phyloP scores from a whole-genome alignment of 78 protist species.

The Dictyostelium purpureum region DNA sequence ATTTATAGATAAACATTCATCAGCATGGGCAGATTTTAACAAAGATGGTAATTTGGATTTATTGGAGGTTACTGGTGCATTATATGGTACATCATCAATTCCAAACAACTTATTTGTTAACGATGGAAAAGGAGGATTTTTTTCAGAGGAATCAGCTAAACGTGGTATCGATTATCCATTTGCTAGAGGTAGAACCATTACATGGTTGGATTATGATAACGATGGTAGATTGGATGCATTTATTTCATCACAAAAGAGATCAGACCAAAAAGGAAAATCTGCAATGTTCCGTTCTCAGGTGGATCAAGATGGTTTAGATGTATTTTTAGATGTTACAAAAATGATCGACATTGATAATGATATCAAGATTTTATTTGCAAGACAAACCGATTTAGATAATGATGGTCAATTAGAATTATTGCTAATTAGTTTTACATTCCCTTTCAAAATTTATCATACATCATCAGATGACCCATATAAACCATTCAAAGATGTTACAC shows the following conservation, averaged over 20 bases:
- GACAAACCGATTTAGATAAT: slow-evolving; percentile 50
- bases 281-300: slow-evolving; percentile 15
- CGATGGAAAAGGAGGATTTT: neutral
- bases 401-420: slow-evolving; percentile 64
- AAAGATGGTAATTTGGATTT: slow-evolving; percentile 65
- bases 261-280: slow-evolving; percentile 33
- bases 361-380: slow-evolving; percentile 18
- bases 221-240: slow-evolving; percentile 71
- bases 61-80: slow-evolving; percentile 55
- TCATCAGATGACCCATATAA: neutral
- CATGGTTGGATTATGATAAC: slow-evolving; percentile 65
- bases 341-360: neutral
- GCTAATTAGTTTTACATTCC: slow-evolving; percentile 41
- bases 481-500: slow-evolving; percentile 59
- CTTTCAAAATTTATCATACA: slow-evolving; percentile 54
- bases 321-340: slow-evolving; percentile 21
- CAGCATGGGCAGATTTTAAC: slow-evolving; percentile 73
- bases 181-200: slow-evolving; percentile 49
- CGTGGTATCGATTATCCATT: slow-evolving; percentile 62
- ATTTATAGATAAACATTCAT: slow-evolving; percentile 66
- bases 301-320: neutral
- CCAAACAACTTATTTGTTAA: slow-evolving; percentile 41
- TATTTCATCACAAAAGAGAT: slow-evolving; percentile 34
- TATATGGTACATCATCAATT: slow-evolving; percentile 40
- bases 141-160: slow-evolving; percentile 10